phyloP scores from a whole-genome alignment of 352 stramenopile species.

The Phytophthora nicotianae region DNA sequence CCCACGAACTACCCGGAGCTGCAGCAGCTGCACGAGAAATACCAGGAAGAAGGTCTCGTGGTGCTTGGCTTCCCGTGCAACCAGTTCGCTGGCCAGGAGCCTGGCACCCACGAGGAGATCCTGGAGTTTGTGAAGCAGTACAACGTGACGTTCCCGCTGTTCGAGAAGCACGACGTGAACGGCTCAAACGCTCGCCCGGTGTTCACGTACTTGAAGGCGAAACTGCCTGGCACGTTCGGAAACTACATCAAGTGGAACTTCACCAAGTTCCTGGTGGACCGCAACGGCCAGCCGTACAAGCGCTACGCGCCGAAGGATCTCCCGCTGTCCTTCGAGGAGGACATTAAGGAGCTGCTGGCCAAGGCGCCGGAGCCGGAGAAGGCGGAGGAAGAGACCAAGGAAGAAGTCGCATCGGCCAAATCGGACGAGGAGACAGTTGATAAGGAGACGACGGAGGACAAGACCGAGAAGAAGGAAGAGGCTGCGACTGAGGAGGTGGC shows the following conservation, averaged over 20 bases:
- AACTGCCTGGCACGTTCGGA: conserved; percentile 67
- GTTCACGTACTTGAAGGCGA: conserved; percentile 86
- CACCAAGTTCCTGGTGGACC: conserved; percentile 91
- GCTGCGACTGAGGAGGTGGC: conserved; percentile 17
- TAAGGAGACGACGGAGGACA: conserved; percentile 13
- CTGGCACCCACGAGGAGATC: conserved; percentile 82
- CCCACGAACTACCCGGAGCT: conserved; percentile 90
- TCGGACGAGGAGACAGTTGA: conserved; percentile 16
- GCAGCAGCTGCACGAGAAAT: conserved; percentile 73
- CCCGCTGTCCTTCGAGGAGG: conserved; percentile 74
- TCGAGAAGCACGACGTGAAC: conserved; percentile 91
- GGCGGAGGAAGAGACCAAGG: conserved; percentile 31
- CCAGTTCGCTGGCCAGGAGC: conserved; percentile 69
- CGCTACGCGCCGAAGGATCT: conserved; percentile 70
- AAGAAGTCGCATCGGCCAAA: conserved; percentile 18
- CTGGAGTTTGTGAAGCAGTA: conserved; percentile 66
- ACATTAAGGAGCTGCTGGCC: conserved; percentile 47
- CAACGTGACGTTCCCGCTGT: conserved; percentile 50
- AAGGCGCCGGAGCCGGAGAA: conserved; percentile 35
- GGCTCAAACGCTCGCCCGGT: conserved; percentile 76
- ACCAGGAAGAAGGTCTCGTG: conserved; percentile 62
- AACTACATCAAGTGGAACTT: conserved; percentile 92
- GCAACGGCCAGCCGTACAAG: conserved; percentile 82
- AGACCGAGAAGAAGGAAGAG: conserved; percentile 23
- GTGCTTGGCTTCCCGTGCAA: conserved; percentile 91